Evolutionary conservation across 2,329 filamentous ascomycete genomes (phyloP), one percentile per base, ranked within the genome.

Genomic region (Camillea tinctor): DNA sequence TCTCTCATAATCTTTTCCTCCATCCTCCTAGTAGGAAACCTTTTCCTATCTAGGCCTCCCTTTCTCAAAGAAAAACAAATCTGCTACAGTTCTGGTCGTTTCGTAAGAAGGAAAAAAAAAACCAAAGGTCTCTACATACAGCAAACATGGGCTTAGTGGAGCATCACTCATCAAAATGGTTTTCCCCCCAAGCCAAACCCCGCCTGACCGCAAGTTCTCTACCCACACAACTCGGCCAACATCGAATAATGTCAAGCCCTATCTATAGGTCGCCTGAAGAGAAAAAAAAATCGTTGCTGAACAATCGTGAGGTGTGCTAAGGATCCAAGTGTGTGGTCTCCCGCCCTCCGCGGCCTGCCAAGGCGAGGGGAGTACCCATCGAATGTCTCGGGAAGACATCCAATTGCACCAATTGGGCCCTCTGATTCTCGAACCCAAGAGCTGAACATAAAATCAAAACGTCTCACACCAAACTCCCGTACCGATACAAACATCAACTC

Each of bases 281-380:
- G 54, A 63, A 60, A 54, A 59, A 52, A 63, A 60, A 54, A 50
- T 52, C 56, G 61, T 44, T 62, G 52, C 59, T 56, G 54, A 66
- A 66, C 50, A 67, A 69, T 63, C 60, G 63, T 63, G 62, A 60
- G 60, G 57, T 64, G 59, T 63, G 64, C 63, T 48, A 63, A 65
- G 63, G 62, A 69, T 66, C 66, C 65, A 65, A 69, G 64, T 62
- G 62, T 65, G 62, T 65, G 68, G 66, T 68, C 63, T 58, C 69
- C 66, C 58, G 68, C 65, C 69, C 67, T 64, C 66, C 59, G 60
- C 57, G 61, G 63, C 66, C 60, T 52, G 60, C 59, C 56, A 64
- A 62, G 57, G 61, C 58, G 60, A 63, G 61, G 54, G 61, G 59
- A 59, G 36, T 50, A 57, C 60, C 58, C 55, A 58, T 51, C n/a